Conservation (phyloP, 202 grass and related monocot genomes). For the Tripidium arundinaceum region DNA sequence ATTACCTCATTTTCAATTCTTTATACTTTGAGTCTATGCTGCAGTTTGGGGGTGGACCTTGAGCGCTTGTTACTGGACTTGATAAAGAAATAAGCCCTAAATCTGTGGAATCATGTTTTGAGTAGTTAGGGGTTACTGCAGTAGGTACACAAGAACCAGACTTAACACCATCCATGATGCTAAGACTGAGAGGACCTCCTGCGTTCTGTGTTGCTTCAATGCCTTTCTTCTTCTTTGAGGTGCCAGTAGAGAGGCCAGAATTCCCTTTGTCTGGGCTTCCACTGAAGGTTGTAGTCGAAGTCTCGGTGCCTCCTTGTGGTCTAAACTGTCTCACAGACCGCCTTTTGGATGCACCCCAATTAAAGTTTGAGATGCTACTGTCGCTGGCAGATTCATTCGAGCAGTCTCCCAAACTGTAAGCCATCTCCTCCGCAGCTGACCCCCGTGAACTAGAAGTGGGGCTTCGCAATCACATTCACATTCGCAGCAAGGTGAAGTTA, state of each 20-base stretch:
- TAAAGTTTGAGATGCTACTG: constrained; percentile 15
- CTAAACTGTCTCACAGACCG: constrained; percentile 28
- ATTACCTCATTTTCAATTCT: constrained; percentile 44
- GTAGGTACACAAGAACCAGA: constrained; percentile 13
- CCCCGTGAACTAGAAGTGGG: constrained; percentile 6
- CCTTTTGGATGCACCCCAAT: constrained; percentile 26
- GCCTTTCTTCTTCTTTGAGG: constrained; percentile 22
- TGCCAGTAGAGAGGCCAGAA: constrained; percentile 23
- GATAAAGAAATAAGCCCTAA: background rate
- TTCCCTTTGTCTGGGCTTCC: constrained; percentile 29
- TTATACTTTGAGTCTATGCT: constrained; percentile 27
- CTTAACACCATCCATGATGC: constrained; percentile 17
- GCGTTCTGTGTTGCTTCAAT: constrained; percentile 24
- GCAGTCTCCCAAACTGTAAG: background rate
- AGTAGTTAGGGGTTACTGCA: constrained; percentile 6
- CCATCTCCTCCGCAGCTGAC: background rate
- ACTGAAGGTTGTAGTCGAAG: constrained; percentile 19
- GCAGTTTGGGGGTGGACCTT: constrained; percentile 1
- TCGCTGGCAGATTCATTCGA: constrained; percentile 27
- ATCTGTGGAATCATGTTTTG: constrained; percentile 11
- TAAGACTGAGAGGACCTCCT: background rate
- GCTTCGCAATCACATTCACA: background rate
- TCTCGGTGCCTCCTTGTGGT: constrained; percentile 15
- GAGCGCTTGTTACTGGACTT: constrained; percentile 21
- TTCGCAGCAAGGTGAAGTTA: constrained; percentile 14